Percentiles rank a stretch among this genome's conserved stretches.
Conservation (phyloP, 2,329 filamentous ascomycete species). For the Beauveria sp. region DNA sequence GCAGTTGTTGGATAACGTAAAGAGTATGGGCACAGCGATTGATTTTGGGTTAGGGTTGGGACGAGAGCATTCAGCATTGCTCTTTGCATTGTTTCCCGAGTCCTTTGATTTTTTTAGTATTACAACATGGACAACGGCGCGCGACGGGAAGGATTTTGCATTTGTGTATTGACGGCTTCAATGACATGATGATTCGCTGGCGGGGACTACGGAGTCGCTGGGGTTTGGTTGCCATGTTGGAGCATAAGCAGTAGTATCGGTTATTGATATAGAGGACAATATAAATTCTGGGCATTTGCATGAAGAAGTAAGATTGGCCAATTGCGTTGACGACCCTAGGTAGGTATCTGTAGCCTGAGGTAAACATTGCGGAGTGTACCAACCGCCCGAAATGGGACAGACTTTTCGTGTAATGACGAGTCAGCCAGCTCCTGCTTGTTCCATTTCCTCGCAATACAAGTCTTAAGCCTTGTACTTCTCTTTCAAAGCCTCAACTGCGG, state of each 20-base stretch:
- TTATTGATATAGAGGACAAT: neutral
- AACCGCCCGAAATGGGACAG: too few relatives aligned
- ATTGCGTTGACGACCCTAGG: too few relatives aligned
- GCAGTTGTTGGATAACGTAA: conserved; percentile 57
- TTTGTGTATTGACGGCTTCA: neutral
- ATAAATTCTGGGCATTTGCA: conserved; percentile 5
- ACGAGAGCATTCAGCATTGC: neutral
- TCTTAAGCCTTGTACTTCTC: too few relatives aligned
- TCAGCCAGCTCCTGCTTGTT: too few relatives aligned
- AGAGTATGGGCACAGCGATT: conserved; percentile 1
- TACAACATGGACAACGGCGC: neutral
- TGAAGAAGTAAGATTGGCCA: neutral
- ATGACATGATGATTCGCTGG: neutral
- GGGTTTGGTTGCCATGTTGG: neutral
- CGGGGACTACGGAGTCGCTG: neutral
- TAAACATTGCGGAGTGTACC: too few relatives aligned
- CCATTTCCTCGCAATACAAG: too few relatives aligned
- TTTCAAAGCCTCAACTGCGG: too few relatives aligned
- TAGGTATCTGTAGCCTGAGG: too few relatives aligned
- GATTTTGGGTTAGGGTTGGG: neutral
- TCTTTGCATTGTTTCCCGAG: neutral
- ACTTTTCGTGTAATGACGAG: too few relatives aligned
- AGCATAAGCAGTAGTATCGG: conserved; percentile 1
- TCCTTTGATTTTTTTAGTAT: neutral
- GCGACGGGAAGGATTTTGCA: neutral